Evolutionary conservation across 2,329 filamentous ascomycete genomes (phyloP).

Genomic region (Blumeriella jaapii): DNA sequence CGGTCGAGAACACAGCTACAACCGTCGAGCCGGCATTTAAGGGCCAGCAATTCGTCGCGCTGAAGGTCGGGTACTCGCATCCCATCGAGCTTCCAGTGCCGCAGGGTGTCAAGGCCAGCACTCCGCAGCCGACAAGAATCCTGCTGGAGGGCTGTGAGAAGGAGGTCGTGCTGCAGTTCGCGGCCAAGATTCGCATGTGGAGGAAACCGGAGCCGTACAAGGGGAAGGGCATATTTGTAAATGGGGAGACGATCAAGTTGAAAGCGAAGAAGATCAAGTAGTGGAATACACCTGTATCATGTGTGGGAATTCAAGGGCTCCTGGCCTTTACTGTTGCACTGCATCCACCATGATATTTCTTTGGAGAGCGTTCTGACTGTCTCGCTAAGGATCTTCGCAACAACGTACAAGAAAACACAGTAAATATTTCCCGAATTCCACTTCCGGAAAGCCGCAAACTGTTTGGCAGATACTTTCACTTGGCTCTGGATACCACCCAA

Average conservation of each 20-base stretch:
- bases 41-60: conserved; percentile 77
- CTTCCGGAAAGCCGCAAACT: too few relatives aligned
- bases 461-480: too few relatives aligned
- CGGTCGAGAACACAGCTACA: conserved; percentile 63
- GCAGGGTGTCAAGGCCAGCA: conserved; percentile 70
- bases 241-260: conserved; percentile 93
- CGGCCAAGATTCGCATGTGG: conserved; percentile 79
- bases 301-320: conserved; percentile 15
- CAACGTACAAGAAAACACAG: too few relatives aligned
- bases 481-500: too few relatives aligned
- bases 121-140: conserved; percentile 83
- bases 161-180: conserved; percentile 81
- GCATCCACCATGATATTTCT: too few relatives aligned
- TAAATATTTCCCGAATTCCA: too few relatives aligned
- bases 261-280: conserved; percentile 98
- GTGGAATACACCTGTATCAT: conserved; percentile 24
- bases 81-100: conserved; percentile 85
- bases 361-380: too few relatives aligned
- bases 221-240: conserved; percentile 97
- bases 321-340: too few relatives aligned
- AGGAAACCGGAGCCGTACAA: conserved; percentile 94
- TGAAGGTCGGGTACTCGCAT: conserved; percentile 96
- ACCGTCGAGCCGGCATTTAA: conserved; percentile 57
- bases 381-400: too few relatives aligned
- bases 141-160: conserved; percentile 81